Evolutionary conservation across 257 asterid genomes (phyloP).

Genomic region (Plantago ovata): DNA sequence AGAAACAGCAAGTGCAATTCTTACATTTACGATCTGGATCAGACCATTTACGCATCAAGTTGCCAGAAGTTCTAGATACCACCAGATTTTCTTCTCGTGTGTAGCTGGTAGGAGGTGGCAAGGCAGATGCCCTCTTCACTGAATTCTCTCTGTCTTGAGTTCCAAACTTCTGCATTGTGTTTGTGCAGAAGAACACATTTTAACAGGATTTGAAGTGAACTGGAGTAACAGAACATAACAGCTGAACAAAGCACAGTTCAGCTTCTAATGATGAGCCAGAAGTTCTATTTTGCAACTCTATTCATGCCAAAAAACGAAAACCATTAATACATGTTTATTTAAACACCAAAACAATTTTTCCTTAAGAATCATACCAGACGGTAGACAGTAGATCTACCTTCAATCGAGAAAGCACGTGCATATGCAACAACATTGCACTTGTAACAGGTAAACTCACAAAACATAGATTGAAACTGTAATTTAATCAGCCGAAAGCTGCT

Average conservation of each 20-base stretch:
- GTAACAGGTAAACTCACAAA: too few species aligned
- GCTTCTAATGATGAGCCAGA: not conserved
- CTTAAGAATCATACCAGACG: not conserved
- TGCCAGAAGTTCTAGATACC: slow-evolving; percentile 58
- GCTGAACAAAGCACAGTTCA: slow-evolving; percentile 7
- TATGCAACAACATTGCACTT: not conserved
- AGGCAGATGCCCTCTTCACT: slow-evolving; percentile 48
- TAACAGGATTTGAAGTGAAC: slow-evolving; percentile 22
- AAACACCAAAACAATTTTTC: not conserved
- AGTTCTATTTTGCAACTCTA: not conserved
- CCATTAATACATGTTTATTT: not conserved
- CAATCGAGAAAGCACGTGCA: slow-evolving; percentile 5
- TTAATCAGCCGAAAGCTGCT: too few species aligned
- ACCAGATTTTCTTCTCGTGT: slow-evolving; percentile 72
- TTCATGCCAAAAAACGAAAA: not conserved
- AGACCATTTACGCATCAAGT: slow-evolving; percentile 65
- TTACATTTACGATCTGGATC: slow-evolving; percentile 70
- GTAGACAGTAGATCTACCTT: not conserved
- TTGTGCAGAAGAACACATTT: slow-evolving; percentile 18
- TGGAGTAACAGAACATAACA: slow-evolving; percentile 16
- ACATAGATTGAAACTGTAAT: too few species aligned
- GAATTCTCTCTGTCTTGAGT: slow-evolving; percentile 90
- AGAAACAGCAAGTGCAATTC: slow-evolving; percentile 24
- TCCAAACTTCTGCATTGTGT: slow-evolving; percentile 45
- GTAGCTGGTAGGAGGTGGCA: slow-evolving; percentile 56